These are phyloP conservation scores for Globisporangium okanoganense DNA, from an alignment of 352 stramenopile species.

Conservation along the genomic window DNA sequence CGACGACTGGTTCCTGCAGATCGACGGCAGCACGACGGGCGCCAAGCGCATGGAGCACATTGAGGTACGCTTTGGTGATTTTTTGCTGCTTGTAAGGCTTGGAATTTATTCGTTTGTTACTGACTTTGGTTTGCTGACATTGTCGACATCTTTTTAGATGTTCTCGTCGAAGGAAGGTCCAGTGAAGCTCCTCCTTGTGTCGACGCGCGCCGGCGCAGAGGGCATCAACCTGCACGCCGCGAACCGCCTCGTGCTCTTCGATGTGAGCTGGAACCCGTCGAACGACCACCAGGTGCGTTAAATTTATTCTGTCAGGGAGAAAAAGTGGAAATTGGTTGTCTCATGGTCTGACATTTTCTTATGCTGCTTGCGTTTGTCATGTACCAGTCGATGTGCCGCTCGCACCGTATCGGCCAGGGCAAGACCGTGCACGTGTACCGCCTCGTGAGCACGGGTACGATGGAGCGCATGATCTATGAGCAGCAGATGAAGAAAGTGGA, in stretches of 20 bases:
- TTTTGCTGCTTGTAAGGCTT: neutral
- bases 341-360: neutral
- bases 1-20: slow-evolving; percentile 79
- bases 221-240: slow-evolving; percentile 89
- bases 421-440: slow-evolving; percentile 91
- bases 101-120: too few relatives aligned
- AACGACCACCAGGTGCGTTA: slow-evolving; percentile 79
- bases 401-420: slow-evolving; percentile 85
- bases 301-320: too few relatives aligned
- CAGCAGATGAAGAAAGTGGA: slow-evolving; percentile 88
- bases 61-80: slow-evolving; percentile 29
- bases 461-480: slow-evolving; percentile 91
- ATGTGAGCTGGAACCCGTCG: slow-evolving; percentile 91
- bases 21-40: slow-evolving; percentile 70
- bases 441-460: slow-evolving; percentile 90
- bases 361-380: neutral
- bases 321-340: neutral
- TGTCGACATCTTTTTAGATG: slow-evolving; percentile 22
- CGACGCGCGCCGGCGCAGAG: slow-evolving; percentile 76
- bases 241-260: slow-evolving; percentile 89
- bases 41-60: slow-evolving; percentile 86
- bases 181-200: slow-evolving; percentile 75
- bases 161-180: slow-evolving; percentile 54
- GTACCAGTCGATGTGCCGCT: slow-evolving; percentile 88
- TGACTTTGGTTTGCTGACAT: neutral